Base-by-base conservation (phyloP, 345 rosid genomes). In the Syzygium grande region DNA sequence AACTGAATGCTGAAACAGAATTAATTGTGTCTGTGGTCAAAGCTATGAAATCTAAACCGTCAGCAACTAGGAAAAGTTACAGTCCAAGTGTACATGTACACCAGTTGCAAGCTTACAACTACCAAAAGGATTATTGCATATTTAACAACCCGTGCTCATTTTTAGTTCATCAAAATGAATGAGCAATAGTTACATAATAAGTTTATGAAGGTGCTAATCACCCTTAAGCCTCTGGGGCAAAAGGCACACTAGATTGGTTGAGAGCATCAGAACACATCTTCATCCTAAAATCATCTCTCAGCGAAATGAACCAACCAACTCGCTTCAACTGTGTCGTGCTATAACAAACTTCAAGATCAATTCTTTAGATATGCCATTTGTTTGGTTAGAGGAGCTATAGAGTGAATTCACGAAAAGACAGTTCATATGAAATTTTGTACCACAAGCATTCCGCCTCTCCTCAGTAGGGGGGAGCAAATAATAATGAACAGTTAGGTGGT, bases 1-100 rank as follows among this genome's bases (percentile, higher is more conserved):
- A 97, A 92, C 79, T 88, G 90, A 84, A 95, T 91, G 89, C 99
- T 97, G 95, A 27, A 52, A 87, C 54, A 86, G 84, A 73, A 89
- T 27, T 88, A 86, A 73, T 80, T 55, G 79, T 56, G 29, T 52
- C 87, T 73, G 59, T 8, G 46, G 87, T 49, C 22, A 85, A 90
- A 41, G 83, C 11, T 38, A 73, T 73, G 49, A 73, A 73, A 73
- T 73, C 49, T 73, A 49, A 73, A 38, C 49, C 13, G 2, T 22
- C 38, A 19, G 83, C 49, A 73, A 10, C 49, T 73, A 9, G 83
- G 49, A 73, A 38, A 73, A 73, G 12, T 73, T 73, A 19, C 83
- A 38, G 27, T 73, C 14, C 49, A 1, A 73, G 7, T 19, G 5
- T 21, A 73, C 49, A 34, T 73, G 49, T 4, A 73, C 15, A 73